Evolutionary conservation across 305 asterid genomes (phyloP), one percentile per base, ranked within the genome.

Genomic region (Fraxinus nigra): DNA sequence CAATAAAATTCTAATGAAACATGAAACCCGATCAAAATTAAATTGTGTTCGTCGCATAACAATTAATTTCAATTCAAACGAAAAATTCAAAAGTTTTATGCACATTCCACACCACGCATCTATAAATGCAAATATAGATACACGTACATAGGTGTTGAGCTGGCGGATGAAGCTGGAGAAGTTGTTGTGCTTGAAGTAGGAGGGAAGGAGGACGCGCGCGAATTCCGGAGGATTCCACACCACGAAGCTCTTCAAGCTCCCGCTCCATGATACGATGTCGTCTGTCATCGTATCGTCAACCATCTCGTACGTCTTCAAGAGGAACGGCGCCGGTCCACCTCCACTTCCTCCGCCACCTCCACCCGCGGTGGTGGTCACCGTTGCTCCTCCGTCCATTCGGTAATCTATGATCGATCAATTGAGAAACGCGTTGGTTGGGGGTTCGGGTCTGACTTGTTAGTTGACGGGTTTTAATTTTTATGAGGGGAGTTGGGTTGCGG

Each of bases 181-280:
- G 86, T 93, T 95, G 80, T 90, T 95, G 92, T 93, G 98, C 83
- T 93, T 95, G 78, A 95, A 93, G 87, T 93, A 95, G 5, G 97
- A 82, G 48, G 99, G 98, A 34, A 95, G 97, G 73, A 95, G 93
- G 78, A 91, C 14, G 32, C 97, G 92, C 24, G 93, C 94, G 80
- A 95, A 95, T 80, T 95, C 99, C 32, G 98, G 99, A 40, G 98
- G 98, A 81, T 95, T 90, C 98, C 98, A 95, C 1, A 95, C 99
- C 20, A 93, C 91, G 72, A 95, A 95, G 86, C 98, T 93, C 81
- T 91, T 91, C 81, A 87, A 85, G 81, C 33, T 87, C 69, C 65
- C 80, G 88, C 97, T 91, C 98, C 99, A 95, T 0, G 97, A 90
- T 5, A 95, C 99, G 82, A 95, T 89, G 81, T 89, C 93, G 61